Evolutionary conservation across 73 alveolate genomes (phyloP).

Genomic region (Paraurostyla sp.): DNA sequence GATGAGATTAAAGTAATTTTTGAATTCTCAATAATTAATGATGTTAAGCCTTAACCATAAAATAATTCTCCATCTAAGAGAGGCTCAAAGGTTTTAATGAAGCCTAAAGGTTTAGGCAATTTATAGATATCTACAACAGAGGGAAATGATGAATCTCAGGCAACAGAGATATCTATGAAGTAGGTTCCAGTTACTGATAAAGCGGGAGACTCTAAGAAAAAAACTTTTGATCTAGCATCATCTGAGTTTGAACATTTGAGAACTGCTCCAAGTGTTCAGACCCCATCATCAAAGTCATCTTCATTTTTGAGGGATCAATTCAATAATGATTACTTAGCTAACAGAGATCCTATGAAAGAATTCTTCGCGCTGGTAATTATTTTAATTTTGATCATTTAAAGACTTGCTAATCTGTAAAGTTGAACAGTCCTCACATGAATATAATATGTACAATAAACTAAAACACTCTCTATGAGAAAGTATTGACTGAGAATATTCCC

Average conservation of each 20-base stretch:
- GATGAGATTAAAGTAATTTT: too few species aligned
- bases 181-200: conserved; percentile 7
- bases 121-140: neutral
- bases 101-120: conserved; percentile 8
- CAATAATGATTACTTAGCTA: neutral
- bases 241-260: neutral
- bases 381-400: neutral
- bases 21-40: neutral
- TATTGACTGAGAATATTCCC: neutral
- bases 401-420: conserved; percentile 47
- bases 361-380: conserved; percentile 49
- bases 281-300: conserved; percentile 7
- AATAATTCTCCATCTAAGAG: neutral
- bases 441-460: conserved; percentile 30
- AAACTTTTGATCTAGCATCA: conserved; percentile 2
- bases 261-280: conserved; percentile 15
- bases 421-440: conserved; percentile 49
- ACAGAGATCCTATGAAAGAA: conserved; percentile 57
- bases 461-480: conserved; percentile 39
- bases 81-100: neutral
- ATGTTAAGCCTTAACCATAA: neutral
- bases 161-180: neutral
- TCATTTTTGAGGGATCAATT: neutral
- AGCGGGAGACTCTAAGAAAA: conserved; percentile 7
- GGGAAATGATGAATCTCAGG: neutral